These are phyloP conservation scores for Pythium brassicae DNA, from an alignment of 352 stramenopile genomes.

Conservation along the genomic window DNA sequence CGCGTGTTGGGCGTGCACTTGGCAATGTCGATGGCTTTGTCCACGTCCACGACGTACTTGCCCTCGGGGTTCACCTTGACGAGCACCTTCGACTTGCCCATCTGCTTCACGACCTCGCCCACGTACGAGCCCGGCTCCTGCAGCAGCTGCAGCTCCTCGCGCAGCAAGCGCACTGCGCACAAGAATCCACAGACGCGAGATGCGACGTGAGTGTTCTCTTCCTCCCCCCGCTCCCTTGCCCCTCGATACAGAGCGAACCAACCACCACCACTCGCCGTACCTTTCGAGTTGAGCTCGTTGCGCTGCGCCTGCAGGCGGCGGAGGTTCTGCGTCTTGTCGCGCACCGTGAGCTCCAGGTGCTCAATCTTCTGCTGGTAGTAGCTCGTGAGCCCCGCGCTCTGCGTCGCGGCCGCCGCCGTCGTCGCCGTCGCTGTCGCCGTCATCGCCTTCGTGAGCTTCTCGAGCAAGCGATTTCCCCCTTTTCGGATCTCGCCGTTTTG, in stretches of 20 bases:
- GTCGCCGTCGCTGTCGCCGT: conserved; percentile 48
- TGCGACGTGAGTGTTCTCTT: neutral
- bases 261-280: conserved; percentile 31
- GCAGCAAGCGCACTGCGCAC: conserved; percentile 94
- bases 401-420: conserved; percentile 11
- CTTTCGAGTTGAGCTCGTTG: conserved; percentile 99
- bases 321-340: conserved; percentile 95
- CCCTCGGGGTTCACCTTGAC: conserved; percentile 99
- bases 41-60: conserved; percentile 99
- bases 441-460: conserved; percentile 36
- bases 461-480: neutral
- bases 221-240: too few species aligned
- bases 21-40: conserved; percentile 95
- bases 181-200: neutral
- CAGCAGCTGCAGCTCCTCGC: conserved; percentile 98
- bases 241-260: neutral
- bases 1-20: conserved; percentile 98
- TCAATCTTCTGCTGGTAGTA: conserved; percentile 97
- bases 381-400: conserved; percentile 63
- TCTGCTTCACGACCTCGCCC: conserved; percentile 99
- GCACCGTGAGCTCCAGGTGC: conserved; percentile 91
- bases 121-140: conserved; percentile 98
- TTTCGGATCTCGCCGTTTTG: conserved; percentile 4
- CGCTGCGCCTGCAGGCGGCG: conserved; percentile 97
- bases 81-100: conserved; percentile 99